Evolutionary conservation across 2,329 filamentous ascomycete genomes (phyloP).

Genomic region (Aureobasidium namibiae): DNA sequence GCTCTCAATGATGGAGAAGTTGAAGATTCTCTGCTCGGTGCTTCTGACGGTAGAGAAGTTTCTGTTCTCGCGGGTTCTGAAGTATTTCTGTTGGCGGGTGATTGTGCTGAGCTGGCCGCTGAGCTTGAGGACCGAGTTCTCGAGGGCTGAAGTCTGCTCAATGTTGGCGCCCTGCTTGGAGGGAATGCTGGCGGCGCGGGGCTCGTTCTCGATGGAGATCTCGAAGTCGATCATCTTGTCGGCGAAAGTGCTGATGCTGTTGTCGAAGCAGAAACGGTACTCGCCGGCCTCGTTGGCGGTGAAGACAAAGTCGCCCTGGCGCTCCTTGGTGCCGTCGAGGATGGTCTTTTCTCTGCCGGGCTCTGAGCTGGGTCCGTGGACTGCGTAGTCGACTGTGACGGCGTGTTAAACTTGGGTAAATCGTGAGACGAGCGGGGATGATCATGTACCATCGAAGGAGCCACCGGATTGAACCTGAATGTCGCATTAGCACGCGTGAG

Average conservation of each 20-base stretch:
- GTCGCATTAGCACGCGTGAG: not conserved
- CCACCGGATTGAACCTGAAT: conserved; percentile 90
- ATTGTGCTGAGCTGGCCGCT: conserved; percentile 90
- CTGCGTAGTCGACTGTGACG: conserved; percentile 69
- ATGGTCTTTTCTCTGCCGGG: conserved; percentile 57
- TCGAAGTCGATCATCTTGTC: conserved; percentile 97
- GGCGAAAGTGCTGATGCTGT: conserved; percentile 94
- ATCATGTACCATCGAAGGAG: conserved; percentile 52
- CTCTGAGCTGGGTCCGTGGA: conserved; percentile 61
- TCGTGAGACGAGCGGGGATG: not conserved
- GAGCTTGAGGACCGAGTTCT: conserved; percentile 93
- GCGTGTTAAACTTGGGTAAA: not conserved
- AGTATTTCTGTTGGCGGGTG: conserved; percentile 97
- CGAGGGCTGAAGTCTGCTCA: conserved; percentile 80
- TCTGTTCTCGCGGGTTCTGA: conserved; percentile 95
- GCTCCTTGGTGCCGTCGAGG: conserved; percentile 78
- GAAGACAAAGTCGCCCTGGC: conserved; percentile 97
- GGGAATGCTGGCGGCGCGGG: conserved; percentile 64
- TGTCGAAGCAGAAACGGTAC: conserved; percentile 97
- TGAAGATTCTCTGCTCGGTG: conserved; percentile 92
- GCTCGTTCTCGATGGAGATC: conserved; percentile 91
- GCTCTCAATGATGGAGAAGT: conserved; percentile 91
- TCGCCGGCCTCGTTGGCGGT: conserved; percentile 81
- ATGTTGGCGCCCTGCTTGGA: conserved; percentile 80
- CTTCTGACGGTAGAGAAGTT: conserved; percentile 98